A percentile compares a stretch with the other conserved stretches of the same genome.
Evolutionary conservation across 2,329 filamentous ascomycete genomes (phyloP).

Genomic region (Cordyceps cateniannulata): DNA sequence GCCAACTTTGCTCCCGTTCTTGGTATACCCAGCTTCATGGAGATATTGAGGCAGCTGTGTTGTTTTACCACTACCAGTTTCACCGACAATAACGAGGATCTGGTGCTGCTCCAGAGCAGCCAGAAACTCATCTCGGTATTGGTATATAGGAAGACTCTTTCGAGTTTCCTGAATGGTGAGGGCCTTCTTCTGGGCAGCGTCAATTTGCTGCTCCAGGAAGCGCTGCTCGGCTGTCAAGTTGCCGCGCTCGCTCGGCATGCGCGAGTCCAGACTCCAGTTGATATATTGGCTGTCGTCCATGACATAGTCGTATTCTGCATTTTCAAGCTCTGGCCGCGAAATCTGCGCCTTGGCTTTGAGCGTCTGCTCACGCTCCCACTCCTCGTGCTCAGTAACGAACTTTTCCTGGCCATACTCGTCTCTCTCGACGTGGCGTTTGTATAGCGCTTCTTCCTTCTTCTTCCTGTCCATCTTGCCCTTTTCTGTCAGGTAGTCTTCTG

Average conservation of each 20-base stretch:
- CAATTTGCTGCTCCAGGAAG: conserved; percentile 71
- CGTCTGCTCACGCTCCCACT: conserved; percentile 90
- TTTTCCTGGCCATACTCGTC: conserved; percentile 84
- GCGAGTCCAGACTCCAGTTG: conserved; percentile 72
- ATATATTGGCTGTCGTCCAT: conserved; percentile 87
- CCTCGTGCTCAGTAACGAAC: conserved; percentile 88
- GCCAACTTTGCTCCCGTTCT: conserved; percentile 75
- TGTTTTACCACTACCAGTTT: conserved; percentile 93
- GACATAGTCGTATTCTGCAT: conserved; percentile 87
- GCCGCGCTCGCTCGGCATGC: conserved; percentile 64
- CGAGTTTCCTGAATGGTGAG: conserved; percentile 85
- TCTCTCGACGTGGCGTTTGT: conserved; percentile 81
- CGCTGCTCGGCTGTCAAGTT: conserved; percentile 71
- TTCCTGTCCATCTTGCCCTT: conserved; percentile 83
- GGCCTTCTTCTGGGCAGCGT: conserved; percentile 83
- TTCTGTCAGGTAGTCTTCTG: conserved; percentile 91
- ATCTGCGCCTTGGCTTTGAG: conserved; percentile 85
- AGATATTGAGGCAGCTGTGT: conserved; percentile 93
- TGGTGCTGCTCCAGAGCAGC: conserved; percentile 82
- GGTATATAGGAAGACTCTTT: conserved; percentile 84
- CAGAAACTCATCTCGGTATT: conserved; percentile 78
- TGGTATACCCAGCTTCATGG: conserved; percentile 84
- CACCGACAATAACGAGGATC: conserved; percentile 84
- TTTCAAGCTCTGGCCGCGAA: conserved; percentile 62
- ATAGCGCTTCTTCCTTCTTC: conserved; percentile 83